Evolutionary conservation across 2,329 filamentous ascomycete genomes (phyloP).

Genomic region (Fusarium foetens): DNA sequence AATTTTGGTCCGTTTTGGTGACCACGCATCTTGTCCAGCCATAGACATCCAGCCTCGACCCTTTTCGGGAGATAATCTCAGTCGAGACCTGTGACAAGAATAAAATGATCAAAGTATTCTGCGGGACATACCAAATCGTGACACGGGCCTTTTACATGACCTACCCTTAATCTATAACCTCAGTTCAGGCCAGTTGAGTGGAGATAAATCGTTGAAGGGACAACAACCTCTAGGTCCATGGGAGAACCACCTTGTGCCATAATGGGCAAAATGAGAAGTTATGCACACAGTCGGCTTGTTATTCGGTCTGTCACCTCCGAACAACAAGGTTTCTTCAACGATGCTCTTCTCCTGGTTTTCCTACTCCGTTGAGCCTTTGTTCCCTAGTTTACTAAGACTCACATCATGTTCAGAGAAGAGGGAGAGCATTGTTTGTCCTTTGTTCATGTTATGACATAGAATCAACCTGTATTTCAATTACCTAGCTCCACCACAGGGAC

Average conservation of each 20-base stretch:
- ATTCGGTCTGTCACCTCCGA: rapidly evolving
- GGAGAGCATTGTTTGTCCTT: rapidly evolving
- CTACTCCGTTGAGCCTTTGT: rapidly evolving
- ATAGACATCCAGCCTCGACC: background rate
- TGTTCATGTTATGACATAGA: background rate
- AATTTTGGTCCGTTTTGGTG: rapidly evolving
- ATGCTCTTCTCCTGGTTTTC: background rate
- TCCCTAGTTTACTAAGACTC: rapidly evolving
- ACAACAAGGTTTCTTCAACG: background rate
- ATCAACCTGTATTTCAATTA: too few relatives aligned
- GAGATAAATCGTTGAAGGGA: too few relatives aligned
- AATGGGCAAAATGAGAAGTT: background rate
- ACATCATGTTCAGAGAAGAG: rapidly evolving
- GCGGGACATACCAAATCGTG: background rate
- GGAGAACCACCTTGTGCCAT: rapidly evolving
- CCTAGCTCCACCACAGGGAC: background rate
- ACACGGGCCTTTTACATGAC: background rate
- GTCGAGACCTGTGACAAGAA: too few relatives aligned
- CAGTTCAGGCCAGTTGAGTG: rapidly evolving
- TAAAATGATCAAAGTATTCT: too few relatives aligned
- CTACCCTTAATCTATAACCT: rapidly evolving
- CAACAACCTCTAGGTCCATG: rapidly evolving
- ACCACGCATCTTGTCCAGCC: background rate
- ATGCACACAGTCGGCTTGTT: background rate
- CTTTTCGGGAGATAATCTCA: background rate